phyloP scores from a whole-genome alignment of 2,329 filamentous ascomycete species.

The Exophiala lecanii-corni region DNA sequence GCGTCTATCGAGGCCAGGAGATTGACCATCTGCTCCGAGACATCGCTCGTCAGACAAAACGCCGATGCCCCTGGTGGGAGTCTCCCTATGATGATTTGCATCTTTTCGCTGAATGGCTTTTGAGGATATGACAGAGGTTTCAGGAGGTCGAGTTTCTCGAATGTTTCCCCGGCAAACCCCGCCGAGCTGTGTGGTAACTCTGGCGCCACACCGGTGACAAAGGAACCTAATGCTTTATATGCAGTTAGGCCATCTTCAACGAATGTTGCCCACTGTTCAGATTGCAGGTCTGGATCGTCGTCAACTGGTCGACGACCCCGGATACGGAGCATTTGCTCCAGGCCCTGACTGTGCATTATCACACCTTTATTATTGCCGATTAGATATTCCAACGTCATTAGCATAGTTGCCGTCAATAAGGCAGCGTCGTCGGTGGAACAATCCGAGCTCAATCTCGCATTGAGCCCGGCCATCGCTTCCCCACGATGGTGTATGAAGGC shows the following conservation, averaged over 20 bases:
- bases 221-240: slow-evolving; percentile 21
- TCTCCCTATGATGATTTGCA: slow-evolving; percentile 18
- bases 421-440: slow-evolving; percentile 16
- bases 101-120: slow-evolving; percentile 17
- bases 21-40: slow-evolving; percentile 23
- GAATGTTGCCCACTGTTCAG: slow-evolving; percentile 20
- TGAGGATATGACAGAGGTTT: slow-evolving; percentile 20
- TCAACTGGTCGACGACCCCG: slow-evolving; percentile 12
- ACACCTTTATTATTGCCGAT: slow-evolving; percentile 21
- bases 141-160: slow-evolving; percentile 19
- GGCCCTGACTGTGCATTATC: slow-evolving; percentile 18
- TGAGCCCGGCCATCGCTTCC: slow-evolving; percentile 20
- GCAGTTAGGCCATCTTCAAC: slow-evolving; percentile 19
- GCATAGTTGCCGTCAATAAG: slow-evolving; percentile 22
- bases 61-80: slow-evolving; percentile 21
- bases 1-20: slow-evolving; percentile 17
- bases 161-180: slow-evolving; percentile 17
- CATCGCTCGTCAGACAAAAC: slow-evolving; percentile 13
- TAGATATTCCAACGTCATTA: slow-evolving; percentile 25
- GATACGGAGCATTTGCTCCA: slow-evolving; percentile 22
- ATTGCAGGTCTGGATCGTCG: slow-evolving; percentile 1
- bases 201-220: slow-evolving; percentile 21
- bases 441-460: slow-evolving; percentile 11
- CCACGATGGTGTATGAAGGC: slow-evolving; percentile 25
- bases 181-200: slow-evolving; percentile 13